A percentile compares a stretch with the other conserved stretches of the same genome.
These are phyloP conservation scores for Sutorius australiensis DNA, from an alignment of 768 basidiomycete genomes.

Conservation along the genomic window DNA sequence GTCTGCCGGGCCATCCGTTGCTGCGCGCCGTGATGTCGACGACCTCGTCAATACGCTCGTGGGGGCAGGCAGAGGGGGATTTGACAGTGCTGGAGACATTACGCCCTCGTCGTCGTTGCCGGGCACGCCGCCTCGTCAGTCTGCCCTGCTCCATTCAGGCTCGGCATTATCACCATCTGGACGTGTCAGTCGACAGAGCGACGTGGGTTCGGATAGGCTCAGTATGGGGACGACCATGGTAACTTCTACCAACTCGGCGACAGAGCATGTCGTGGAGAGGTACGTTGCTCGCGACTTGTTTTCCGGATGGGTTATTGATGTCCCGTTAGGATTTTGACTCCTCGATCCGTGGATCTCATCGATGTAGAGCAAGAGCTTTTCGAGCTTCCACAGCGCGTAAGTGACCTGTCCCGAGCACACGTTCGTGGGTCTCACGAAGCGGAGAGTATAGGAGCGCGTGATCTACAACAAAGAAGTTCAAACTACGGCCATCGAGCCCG, in stretches of 20 bases:
- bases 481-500: conserved; percentile 64
- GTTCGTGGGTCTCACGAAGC: background rate
- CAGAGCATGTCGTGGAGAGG: conserved; percentile 71
- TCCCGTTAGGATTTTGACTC: conserved; percentile 51
- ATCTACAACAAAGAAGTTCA: conserved; percentile 85
- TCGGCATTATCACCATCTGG: conserved; percentile 48
- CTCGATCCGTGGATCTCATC: conserved; percentile 71
- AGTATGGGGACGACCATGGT: conserved; percentile 45
- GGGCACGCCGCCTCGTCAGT: conserved; percentile 57
- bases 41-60: conserved; percentile 64
- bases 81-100: conserved; percentile 56
- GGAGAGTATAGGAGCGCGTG: conserved; percentile 57
- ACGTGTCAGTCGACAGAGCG: conserved; percentile 67
- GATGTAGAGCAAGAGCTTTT: conserved; percentile 89
- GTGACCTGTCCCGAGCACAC: conserved; percentile 4
- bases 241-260: conserved; percentile 49
- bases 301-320: background rate
- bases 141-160: conserved; percentile 34
- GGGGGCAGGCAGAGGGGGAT: conserved; percentile 39
- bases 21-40: conserved; percentile 57
- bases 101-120: conserved; percentile 73
- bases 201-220: conserved; percentile 48
- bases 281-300: conserved; percentile 30
- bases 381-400: conserved; percentile 82
- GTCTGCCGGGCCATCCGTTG: conserved; percentile 39